Percentiles rank a stretch among this genome's conserved stretches.
These are phyloP conservation scores for Neonothopanus nambi DNA, from an alignment of 1,284 basidiomycete species.

Conservation along the genomic window DNA sequence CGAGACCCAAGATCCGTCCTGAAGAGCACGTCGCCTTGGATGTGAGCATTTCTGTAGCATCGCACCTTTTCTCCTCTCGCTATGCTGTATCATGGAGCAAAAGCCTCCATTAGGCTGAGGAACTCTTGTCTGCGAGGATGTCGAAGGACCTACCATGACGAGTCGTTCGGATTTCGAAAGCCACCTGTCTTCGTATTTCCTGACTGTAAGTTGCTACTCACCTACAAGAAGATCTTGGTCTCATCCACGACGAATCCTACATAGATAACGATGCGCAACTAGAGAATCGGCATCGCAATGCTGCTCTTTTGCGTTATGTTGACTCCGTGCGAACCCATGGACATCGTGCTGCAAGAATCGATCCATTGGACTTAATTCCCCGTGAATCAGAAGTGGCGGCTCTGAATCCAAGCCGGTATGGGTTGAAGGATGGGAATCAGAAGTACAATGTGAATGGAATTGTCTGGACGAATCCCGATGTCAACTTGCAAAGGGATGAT, in stretches of 20 bases:
- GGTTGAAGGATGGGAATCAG: conserved; percentile 52
- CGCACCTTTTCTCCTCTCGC: no score
- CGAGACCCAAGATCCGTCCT: no score
- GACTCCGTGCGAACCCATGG: conserved; percentile 82
- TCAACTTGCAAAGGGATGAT: conserved; percentile 37
- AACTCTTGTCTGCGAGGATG: no score
- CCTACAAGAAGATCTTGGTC: no score
- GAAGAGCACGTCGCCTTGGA: no score
- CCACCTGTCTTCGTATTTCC: conserved; percentile 64
- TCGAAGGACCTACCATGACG: conserved; percentile 65
- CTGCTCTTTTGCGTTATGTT: conserved; percentile 81
- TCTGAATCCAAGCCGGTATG: conserved; percentile 78
- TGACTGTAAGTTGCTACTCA: conserved; percentile 78
- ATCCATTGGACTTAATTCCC: conserved; percentile 84
- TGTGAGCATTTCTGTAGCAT: no score
- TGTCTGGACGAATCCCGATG: conserved; percentile 65
- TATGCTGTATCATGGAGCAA: no score
- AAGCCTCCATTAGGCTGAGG: no score
- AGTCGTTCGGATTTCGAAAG: conserved; percentile 80
- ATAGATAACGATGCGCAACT: conserved; percentile 79
- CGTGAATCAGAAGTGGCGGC: conserved; percentile 81
- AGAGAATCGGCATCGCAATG: conserved; percentile 73
- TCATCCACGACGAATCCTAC: neutral
- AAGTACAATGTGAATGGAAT: conserved; percentile 80
- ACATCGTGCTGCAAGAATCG: conserved; percentile 80